Conservation (phyloP, 2,329 filamentous ascomycete species). For the Passalora sequoiae region DNA sequence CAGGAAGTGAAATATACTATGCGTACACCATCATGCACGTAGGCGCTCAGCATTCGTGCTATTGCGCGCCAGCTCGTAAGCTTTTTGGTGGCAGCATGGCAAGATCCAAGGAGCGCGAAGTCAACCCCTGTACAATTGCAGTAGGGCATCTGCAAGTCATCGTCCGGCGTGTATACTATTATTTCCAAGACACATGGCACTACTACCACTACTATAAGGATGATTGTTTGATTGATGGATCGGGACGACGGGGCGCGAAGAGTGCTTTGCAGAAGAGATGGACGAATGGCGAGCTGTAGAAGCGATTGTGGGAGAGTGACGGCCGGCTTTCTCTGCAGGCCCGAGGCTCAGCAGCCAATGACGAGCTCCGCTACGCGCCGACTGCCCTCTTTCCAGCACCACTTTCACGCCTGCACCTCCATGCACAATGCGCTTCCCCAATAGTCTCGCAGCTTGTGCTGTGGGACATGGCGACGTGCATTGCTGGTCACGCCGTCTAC, state of each 20-base stretch:
- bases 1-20: not conserved
- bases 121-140: too few species aligned
- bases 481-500: constrained; percentile 5
- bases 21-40: constrained; percentile 5
- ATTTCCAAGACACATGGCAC: constrained; percentile 5
- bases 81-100: too few species aligned
- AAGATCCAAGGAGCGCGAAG: too few species aligned
- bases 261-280: too few species aligned
- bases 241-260: constrained; percentile 6
- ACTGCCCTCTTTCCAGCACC: too few species aligned
- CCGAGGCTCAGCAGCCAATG: constrained; percentile 5
- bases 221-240: constrained; percentile 7
- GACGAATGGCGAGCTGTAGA: constrained; percentile 1
- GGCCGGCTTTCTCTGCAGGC: not conserved
- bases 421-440: constrained; percentile 28
- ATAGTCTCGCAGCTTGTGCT: too few species aligned
- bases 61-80: too few species aligned
- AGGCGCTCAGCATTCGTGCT: constrained; percentile 2
- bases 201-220: not conserved
- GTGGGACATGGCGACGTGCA: constrained; percentile 12
- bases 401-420: too few species aligned
- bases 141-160: too few species aligned
- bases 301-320: constrained; percentile 4
- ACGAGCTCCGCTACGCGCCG: too few species aligned
- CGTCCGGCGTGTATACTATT: too few species aligned